Percentiles rank a stretch among this genome's conserved stretches.
These are phyloP conservation scores for Plasmodium gaboni DNA, from an alignment of 169 alveolate species.

Conservation along the genomic window DNA sequence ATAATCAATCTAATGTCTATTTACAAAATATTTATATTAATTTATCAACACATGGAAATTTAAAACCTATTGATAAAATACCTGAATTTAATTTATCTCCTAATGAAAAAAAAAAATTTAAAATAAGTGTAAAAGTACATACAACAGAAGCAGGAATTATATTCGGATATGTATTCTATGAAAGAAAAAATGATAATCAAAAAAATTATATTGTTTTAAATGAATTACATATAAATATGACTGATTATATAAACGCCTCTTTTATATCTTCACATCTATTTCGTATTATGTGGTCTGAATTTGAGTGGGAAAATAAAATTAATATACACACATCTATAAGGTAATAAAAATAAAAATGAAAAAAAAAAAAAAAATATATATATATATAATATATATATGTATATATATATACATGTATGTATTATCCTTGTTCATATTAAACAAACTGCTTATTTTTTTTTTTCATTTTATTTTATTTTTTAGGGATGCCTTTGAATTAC, in stretches of 20 bases:
- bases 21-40: constrained; percentile 94
- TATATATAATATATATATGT: neutral
- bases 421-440: neutral
- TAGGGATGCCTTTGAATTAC: constrained; percentile 64
- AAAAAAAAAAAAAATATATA: neutral
- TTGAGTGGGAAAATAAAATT: constrained; percentile 96
- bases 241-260: constrained; percentile 91
- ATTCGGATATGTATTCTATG: constrained; percentile 95
- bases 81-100: constrained; percentile 90
- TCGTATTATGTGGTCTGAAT: constrained; percentile 95
- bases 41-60: constrained; percentile 90
- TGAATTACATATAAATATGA: constrained; percentile 91
- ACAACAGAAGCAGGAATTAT: constrained; percentile 92
- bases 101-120: constrained; percentile 81
- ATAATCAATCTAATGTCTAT: constrained; percentile 91
- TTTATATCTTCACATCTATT: constrained; percentile 90
- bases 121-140: constrained; percentile 86
- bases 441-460: too few species aligned
- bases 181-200: constrained; percentile 80
- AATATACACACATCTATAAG: constrained; percentile 79
- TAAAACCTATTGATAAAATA: constrained; percentile 88
- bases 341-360: neutral
- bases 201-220: constrained; percentile 89
- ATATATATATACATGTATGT: neutral
- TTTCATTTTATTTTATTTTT: constrained; percentile 15